These are phyloP conservation scores for Pichia deserticola DNA, from an alignment of 805 yeast species.

Conservation along the genomic window DNA sequence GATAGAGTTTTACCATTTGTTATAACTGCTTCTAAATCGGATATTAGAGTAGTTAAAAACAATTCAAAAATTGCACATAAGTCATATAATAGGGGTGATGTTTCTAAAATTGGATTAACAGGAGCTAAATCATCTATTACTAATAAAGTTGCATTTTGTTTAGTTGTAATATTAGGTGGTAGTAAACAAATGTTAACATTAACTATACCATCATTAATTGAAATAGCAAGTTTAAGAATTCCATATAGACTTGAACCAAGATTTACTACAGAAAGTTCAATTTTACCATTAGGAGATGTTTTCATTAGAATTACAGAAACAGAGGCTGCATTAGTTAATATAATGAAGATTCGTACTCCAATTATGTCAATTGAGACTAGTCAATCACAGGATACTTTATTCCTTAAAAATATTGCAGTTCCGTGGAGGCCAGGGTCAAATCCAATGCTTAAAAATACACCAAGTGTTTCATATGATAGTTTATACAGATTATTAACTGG, in stretches of 20 bases:
- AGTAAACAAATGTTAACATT: conserved; percentile 26
- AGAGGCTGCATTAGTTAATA: conserved; percentile 45
- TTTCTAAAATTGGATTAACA: conserved; percentile 47
- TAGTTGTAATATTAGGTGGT: conserved; percentile 23
- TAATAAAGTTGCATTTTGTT: conserved; percentile 22
- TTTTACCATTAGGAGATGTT: conserved; percentile 41
- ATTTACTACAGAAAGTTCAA: conserved; percentile 37
- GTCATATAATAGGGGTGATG: conserved; percentile 44
- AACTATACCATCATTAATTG: conserved; percentile 58
- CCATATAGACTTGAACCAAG: conserved; percentile 36
- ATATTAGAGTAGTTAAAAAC: conserved; percentile 53
- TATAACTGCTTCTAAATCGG: conserved; percentile 47
- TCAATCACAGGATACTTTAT: conserved; percentile 47
- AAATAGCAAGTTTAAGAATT: conserved; percentile 41
- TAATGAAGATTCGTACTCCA: conserved; percentile 37
- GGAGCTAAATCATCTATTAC: conserved; percentile 19
- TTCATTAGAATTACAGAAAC: conserved; percentile 48
- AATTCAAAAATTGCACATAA: conserved; percentile 61
- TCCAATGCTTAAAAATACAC: conserved; percentile 81
- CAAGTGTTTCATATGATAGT: conserved; percentile 52
- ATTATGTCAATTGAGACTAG: conserved; percentile 22
- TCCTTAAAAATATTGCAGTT: conserved; percentile 56
- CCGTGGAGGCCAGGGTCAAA: conserved; percentile 77
- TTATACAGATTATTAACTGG: conserved; percentile 68
- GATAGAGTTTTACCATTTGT: conserved; percentile 54